Evolutionary conservation across 2,329 filamentous ascomycete genomes (phyloP).

Genomic region (Knoxdaviesia capensis): DNA sequence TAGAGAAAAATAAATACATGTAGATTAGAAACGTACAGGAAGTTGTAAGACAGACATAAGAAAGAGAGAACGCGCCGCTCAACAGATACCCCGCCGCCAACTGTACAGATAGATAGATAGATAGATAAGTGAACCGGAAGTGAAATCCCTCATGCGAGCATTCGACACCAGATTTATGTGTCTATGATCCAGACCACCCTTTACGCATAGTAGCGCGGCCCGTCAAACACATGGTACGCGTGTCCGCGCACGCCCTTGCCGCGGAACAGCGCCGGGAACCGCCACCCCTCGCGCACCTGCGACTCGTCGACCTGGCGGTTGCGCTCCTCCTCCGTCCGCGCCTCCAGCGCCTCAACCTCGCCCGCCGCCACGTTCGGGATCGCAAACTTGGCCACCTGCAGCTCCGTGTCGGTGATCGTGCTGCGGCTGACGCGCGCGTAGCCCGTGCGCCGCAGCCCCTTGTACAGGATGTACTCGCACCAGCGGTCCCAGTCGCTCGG

Average conservation of each 20-base stretch:
- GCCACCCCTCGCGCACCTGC: slow-evolving; percentile 54
- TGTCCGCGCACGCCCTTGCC: slow-evolving; percentile 79
- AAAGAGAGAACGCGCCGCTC: too few relatives aligned
- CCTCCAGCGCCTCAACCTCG: slow-evolving; percentile 24
- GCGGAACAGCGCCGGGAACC: slow-evolving; percentile 70
- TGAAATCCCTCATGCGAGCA: too few relatives aligned
- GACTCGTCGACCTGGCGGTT: slow-evolving; percentile 42
- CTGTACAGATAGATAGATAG: too few relatives aligned
- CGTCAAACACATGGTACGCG: slow-evolving; percentile 85
- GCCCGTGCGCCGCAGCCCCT: slow-evolving; percentile 63
- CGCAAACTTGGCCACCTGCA: slow-evolving; percentile 91
- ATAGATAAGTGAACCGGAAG: too few relatives aligned
- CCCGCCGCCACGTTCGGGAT: slow-evolving; percentile 46
- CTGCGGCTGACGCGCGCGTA: slow-evolving; percentile 78
- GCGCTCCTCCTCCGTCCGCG: slow-evolving; percentile 29
- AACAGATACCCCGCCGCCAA: too few relatives aligned
- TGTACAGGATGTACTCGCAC: slow-evolving; percentile 98
- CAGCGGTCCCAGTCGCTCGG: slow-evolving; percentile 85
- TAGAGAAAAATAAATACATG: background rate
- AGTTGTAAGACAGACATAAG: too few relatives aligned
- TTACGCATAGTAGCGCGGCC: slow-evolving; percentile 50
- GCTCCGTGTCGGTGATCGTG: slow-evolving; percentile 91
- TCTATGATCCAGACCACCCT: too few relatives aligned
- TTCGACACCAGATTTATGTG: too few relatives aligned
- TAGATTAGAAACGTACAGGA: background rate